Conservation (phyloP, 192 early-diverging fungal genomes). For the Coemansia sp. region DNA sequence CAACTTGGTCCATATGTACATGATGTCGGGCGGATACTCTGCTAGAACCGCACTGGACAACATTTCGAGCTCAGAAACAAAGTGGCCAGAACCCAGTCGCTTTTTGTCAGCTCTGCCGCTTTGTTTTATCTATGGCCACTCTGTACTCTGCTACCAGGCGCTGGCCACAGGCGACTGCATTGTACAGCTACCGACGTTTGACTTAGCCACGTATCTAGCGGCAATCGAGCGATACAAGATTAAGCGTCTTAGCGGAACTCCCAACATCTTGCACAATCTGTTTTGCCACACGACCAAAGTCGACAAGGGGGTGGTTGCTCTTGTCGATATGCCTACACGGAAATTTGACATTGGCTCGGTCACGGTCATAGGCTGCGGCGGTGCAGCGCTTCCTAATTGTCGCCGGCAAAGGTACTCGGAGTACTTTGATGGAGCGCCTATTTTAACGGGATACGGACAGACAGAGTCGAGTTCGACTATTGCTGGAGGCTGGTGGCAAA, state of each 20-base stretch:
- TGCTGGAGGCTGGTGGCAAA: conserved; percentile 17
- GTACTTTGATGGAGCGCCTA: conserved; percentile 22
- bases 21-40: conserved; percentile 19
- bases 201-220: conserved; percentile 12
- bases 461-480: conserved; percentile 33
- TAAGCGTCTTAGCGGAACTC: conserved; percentile 21
- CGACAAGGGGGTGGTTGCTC: background rate
- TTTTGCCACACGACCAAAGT: conserved; percentile 9
- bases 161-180: conserved; percentile 23
- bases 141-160: conserved; percentile 40
- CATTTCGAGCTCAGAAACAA: background rate
- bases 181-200: conserved; percentile 26
- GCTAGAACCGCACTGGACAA: background rate
- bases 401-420: conserved; percentile 13
- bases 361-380: conserved; percentile 33
- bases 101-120: conserved; percentile 28
- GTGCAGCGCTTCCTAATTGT: conserved; percentile 25
- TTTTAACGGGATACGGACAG: conserved; percentile 36
- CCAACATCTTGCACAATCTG: conserved; percentile 16
- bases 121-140: conserved; percentile 39
- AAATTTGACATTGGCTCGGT: conserved; percentile 27
- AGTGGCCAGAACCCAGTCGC: background rate
- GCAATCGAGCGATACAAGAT: conserved; percentile 30
- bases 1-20: conserved; percentile 30
- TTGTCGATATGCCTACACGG: background rate